Percentiles rank a stretch among this genome's conserved stretches.
Conservation (phyloP, 345 rosid genomes). For the Trapa incisa region DNA sequence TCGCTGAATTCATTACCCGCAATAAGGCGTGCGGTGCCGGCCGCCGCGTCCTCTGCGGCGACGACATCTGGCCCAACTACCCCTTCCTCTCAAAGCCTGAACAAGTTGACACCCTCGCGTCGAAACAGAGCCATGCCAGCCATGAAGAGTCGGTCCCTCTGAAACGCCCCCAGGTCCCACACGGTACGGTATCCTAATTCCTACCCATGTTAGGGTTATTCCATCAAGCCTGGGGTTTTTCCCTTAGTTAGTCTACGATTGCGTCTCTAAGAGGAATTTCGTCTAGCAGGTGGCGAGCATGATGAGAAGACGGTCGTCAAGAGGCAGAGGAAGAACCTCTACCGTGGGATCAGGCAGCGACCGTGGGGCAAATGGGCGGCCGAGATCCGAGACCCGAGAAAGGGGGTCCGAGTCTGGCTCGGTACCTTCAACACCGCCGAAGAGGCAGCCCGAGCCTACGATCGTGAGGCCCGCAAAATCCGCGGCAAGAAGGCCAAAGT, state of each 20-base stretch:
- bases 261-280: conserved; percentile 12
- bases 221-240: not conserved
- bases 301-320: conserved; percentile 29
- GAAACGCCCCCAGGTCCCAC: conserved; percentile 12
- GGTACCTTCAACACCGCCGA: conserved; percentile 88
- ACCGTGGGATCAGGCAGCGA: conserved; percentile 82
- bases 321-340: conserved; percentile 68
- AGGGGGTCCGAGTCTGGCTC: conserved; percentile 91
- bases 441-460: conserved; percentile 88
- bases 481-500: conserved; percentile 82
- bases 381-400: conserved; percentile 88
- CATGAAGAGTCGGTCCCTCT: not conserved
- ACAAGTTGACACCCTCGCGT: not conserved
- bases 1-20: conserved; percentile 39
- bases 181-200: conserved; percentile 24
- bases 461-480: conserved; percentile 66
- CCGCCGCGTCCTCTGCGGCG: conserved; percentile 20
- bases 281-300: conserved; percentile 27
- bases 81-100: conserved; percentile 12
- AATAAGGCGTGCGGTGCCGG: conserved; percentile 1
- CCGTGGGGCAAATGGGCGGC: conserved; percentile 99
- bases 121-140: not conserved
- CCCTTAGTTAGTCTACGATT: not conserved
- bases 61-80: conserved; percentile 44
- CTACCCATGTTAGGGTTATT: not conserved